A percentile compares a stretch with the other conserved stretches of the same genome.
Conservation (phyloP, 2,329 filamentous ascomycete species). For the Thielaviopsis populi region DNA sequence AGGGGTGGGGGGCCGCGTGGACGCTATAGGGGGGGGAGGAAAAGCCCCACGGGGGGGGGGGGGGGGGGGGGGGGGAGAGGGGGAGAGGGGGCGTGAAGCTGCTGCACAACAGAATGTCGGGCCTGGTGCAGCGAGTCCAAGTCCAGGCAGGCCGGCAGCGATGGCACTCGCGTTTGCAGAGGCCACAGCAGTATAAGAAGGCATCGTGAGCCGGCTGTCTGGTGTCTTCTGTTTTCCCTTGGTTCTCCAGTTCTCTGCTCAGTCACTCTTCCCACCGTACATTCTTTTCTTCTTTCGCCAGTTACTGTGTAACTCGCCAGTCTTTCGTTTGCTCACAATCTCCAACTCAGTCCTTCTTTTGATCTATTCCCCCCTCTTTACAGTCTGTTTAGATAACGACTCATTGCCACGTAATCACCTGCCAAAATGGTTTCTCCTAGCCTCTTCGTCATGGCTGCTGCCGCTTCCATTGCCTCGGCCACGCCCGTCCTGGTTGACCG, state of each 20-base stretch:
- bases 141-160: not conserved
- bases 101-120: no score
- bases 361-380: not conserved
- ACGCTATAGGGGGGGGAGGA: not conserved
- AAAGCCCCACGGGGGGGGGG: not conserved
- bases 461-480: constrained; percentile 21
- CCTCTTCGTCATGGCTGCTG: constrained; percentile 21
- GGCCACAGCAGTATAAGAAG: constrained; percentile 4
- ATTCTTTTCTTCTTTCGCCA: not conserved
- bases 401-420: not conserved
- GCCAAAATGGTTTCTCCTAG: constrained; percentile 17
- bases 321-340: not conserved
- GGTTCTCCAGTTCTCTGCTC: constrained; percentile 12
- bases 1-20: no score
- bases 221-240: not conserved
- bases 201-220: not conserved
- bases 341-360: not conserved
- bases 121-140: not conserved
- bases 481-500: constrained; percentile 18
- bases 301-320: constrained; percentile 6
- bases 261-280: not conserved
- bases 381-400: constrained; percentile 9
- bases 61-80: no score
- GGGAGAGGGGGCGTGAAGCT: no score
- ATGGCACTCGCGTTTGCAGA: not conserved